Percentiles rank a stretch among this genome's conserved stretches.
Conservation (phyloP, 106 monocot species). For the Phalaenopsis aphrodite region DNA sequence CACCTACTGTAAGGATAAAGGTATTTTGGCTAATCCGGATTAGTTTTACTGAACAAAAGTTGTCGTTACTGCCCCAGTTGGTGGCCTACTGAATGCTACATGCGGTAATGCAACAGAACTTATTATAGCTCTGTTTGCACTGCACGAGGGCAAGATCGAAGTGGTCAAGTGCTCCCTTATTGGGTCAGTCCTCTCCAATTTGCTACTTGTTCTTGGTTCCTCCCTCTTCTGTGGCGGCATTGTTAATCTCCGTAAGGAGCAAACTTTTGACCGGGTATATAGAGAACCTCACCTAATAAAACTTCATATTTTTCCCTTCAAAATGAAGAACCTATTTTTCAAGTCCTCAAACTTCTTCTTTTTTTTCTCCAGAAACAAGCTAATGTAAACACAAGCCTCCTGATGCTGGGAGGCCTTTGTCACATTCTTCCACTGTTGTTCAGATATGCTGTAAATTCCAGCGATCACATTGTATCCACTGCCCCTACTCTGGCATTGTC, state of each 20-base stretch:
- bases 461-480: not conserved
- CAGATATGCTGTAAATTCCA: constrained; percentile 20
- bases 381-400: constrained; percentile 55
- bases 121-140: constrained; percentile 60
- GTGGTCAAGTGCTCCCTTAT: constrained; percentile 64
- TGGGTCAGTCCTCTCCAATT: constrained; percentile 69
- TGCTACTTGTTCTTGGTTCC: constrained; percentile 71
- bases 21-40: not conserved
- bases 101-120: constrained; percentile 43
- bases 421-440: constrained; percentile 26
- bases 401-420: constrained; percentile 48
- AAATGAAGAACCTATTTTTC: not conserved
- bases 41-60: not conserved
- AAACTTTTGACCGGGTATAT: constrained; percentile 33
- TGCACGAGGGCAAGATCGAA: constrained; percentile 35
- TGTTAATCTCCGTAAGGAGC: constrained; percentile 41
- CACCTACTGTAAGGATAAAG: not conserved
- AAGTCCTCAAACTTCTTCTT: not conserved
- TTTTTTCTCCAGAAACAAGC: constrained; percentile 47
- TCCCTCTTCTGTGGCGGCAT: constrained; percentile 63
- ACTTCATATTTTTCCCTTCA: not conserved
- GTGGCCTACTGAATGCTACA: constrained; percentile 69
- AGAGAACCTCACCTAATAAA: not conserved
- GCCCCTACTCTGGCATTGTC: constrained; percentile 32
- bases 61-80: constrained; percentile 29